A percentile compares a stretch with the other conserved stretches of the same genome.
These are phyloP conservation scores for Gliomastix tumulicola DNA, from an alignment of 2,329 filamentous ascomycete species.

Conservation along the genomic window DNA sequence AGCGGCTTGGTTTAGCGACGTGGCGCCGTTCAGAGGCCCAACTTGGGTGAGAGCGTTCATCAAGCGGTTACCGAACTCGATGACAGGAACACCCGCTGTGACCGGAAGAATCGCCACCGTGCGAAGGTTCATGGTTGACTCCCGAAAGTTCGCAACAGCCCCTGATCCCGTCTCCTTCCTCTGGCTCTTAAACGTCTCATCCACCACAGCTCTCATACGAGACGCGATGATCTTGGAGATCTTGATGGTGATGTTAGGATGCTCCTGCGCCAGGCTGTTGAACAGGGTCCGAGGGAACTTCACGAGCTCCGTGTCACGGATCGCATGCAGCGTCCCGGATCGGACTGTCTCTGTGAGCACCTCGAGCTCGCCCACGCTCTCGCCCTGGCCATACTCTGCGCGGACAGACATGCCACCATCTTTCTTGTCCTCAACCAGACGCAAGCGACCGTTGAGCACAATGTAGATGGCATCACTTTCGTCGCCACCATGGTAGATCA, in stretches of 20 bases:
- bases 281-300: constrained; percentile 95
- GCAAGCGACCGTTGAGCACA: constrained; percentile 85
- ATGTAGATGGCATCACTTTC: constrained; percentile 99
- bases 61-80: constrained; percentile 87
- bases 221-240: constrained; percentile 98
- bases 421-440: constrained; percentile 74
- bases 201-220: constrained; percentile 82
- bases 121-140: constrained; percentile 84
- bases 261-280: constrained; percentile 94
- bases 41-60: constrained; percentile 86
- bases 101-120: constrained; percentile 91
- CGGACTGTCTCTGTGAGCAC: constrained; percentile 90
- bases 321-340: constrained; percentile 89
- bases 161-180: constrained; percentile 59
- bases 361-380: constrained; percentile 94
- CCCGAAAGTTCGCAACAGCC: constrained; percentile 45
- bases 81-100: constrained; percentile 83
- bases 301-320: constrained; percentile 91
- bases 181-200: constrained; percentile 66
- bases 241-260: constrained; percentile 97
- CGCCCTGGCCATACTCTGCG: constrained; percentile 92
- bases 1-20: constrained; percentile 84
- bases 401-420: constrained; percentile 79
- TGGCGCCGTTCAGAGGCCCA: constrained; percentile 82
- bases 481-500: constrained; percentile 88